Percentiles rank a stretch among this genome's conserved stretches.
phyloP scores from a whole-genome alignment of 805 yeast species.

The Kodamaea laetipori region DNA sequence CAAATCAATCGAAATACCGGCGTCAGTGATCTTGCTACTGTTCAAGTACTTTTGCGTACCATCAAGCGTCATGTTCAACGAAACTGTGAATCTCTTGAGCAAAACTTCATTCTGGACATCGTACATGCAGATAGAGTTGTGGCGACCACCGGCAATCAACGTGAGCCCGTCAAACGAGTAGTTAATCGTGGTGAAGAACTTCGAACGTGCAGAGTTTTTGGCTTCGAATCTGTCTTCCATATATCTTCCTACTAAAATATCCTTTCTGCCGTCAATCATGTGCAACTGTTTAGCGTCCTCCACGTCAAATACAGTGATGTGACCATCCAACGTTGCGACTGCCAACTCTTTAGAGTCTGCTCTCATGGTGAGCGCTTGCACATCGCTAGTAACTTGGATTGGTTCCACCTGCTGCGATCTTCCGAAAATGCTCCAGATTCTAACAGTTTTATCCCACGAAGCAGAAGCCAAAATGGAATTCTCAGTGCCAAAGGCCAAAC shows the following conservation, averaged over 20 bases:
- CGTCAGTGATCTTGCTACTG: conserved; percentile 82
- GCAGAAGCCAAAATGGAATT: conserved; percentile 81
- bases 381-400: conserved; percentile 81
- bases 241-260: conserved; percentile 84
- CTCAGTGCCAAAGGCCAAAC: conserved; percentile 81
- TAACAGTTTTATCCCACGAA: conserved; percentile 93
- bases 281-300: conserved; percentile 80
- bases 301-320: conserved; percentile 78
- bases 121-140: conserved; percentile 87
- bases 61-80: conserved; percentile 85
- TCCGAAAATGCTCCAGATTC: conserved; percentile 91
- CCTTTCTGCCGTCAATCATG: conserved; percentile 81
- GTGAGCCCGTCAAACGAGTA: conserved; percentile 90
- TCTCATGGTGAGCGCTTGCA: conserved; percentile 75
- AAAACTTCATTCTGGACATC: conserved; percentile 88
- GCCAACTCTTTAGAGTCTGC: conserved; percentile 94
- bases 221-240: conserved; percentile 79
- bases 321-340: conserved; percentile 86
- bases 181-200: conserved; percentile 75
- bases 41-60: conserved; percentile 83
- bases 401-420: conserved; percentile 90
- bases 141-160: conserved; percentile 90
- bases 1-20: conserved; percentile 71
- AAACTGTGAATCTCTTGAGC: conserved; percentile 77
- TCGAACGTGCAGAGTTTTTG: conserved; percentile 79